These are phyloP conservation scores for Hura crepitans DNA, from an alignment of 441 rosid genomes.

Conservation along the genomic window DNA sequence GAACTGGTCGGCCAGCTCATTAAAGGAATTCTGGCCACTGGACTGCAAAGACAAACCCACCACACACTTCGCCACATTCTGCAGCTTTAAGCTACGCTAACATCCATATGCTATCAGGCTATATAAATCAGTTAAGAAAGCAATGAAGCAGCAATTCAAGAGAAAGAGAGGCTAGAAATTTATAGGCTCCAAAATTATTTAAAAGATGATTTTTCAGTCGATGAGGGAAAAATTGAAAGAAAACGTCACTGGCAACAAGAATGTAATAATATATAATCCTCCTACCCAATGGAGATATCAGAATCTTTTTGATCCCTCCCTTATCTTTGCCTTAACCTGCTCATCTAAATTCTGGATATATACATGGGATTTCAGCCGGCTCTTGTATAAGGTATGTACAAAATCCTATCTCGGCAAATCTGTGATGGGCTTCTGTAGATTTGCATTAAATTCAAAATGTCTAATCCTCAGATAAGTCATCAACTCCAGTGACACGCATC, in stretches of 20 bases:
- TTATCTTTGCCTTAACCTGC: constrained; percentile 25
- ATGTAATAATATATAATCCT: constrained; percentile 14
- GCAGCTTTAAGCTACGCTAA: not conserved
- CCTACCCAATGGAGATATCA: constrained; percentile 31
- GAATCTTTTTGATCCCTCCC: constrained; percentile 25
- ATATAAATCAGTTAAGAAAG: not conserved
- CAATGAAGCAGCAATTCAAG: not conserved
- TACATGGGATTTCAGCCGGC: constrained; percentile 35
- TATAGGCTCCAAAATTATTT: constrained; percentile 34
- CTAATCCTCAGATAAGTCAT: constrained; percentile 22
- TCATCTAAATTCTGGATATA: constrained; percentile 39
- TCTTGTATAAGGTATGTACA: constrained; percentile 51
- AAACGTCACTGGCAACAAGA: constrained; percentile 15
- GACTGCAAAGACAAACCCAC: not conserved
- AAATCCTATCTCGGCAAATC: constrained; percentile 34
- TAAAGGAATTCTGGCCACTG: not conserved
- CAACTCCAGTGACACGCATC: constrained; percentile 12
- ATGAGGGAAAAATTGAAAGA: constrained; percentile 11
- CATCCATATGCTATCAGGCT: no score
- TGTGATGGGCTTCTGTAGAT: constrained; percentile 17
- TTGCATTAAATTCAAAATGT: constrained; percentile 18
- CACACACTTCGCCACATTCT: not conserved
- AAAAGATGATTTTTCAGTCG: constrained; percentile 21
- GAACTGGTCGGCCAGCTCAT: not conserved
- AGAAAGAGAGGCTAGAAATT: not conserved